Conservation (phyloP, 768 basidiomycete genomes). For the Heimioporus sp. region DNA sequence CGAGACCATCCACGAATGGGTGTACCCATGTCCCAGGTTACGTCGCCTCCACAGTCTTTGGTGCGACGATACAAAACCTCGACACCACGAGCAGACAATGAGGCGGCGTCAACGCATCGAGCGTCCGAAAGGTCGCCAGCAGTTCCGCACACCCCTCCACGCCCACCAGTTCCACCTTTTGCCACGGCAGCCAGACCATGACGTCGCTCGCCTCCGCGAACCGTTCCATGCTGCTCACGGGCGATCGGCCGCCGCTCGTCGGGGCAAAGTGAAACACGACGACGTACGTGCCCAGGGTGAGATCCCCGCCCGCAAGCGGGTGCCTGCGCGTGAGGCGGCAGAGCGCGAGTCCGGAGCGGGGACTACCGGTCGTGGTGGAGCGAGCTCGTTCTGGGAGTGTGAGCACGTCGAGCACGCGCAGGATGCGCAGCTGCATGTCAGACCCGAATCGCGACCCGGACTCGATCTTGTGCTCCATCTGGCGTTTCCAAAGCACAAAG, state of each 20-base stretch:
- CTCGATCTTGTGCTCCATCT: slow-evolving; percentile 38
- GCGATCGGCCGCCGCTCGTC: slow-evolving; percentile 27
- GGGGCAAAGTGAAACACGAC: slow-evolving; percentile 38
- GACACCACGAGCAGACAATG: slow-evolving; percentile 30
- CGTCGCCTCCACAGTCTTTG: not conserved
- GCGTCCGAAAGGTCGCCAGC: slow-evolving; percentile 16
- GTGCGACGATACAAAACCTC: slow-evolving; percentile 22
- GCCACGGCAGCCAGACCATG: slow-evolving; percentile 42
- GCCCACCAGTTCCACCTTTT: slow-evolving; percentile 32
- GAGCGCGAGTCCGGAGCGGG: slow-evolving; percentile 40
- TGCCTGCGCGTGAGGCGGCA: slow-evolving; percentile 34
- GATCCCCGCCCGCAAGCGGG: slow-evolving; percentile 15
- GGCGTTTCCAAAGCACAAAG: slow-evolving; percentile 52
- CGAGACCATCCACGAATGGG: too few relatives aligned
- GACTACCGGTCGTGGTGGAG: slow-evolving; percentile 16
- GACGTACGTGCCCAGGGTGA: slow-evolving; percentile 28
- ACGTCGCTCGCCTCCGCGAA: slow-evolving; percentile 42
- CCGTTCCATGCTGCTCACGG: slow-evolving; percentile 34
- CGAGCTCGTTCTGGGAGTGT: slow-evolving; percentile 29
- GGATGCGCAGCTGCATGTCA: slow-evolving; percentile 45
- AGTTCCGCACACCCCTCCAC: slow-evolving; percentile 11
- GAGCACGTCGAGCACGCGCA: slow-evolving; percentile 39
- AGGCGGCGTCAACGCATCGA: slow-evolving; percentile 29
- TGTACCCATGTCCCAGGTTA: too few relatives aligned
- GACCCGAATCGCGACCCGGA: slow-evolving; percentile 28